phyloP scores from a whole-genome alignment of 192 early-diverging fungal genomes.

The Umbelopsis sp. region DNA sequence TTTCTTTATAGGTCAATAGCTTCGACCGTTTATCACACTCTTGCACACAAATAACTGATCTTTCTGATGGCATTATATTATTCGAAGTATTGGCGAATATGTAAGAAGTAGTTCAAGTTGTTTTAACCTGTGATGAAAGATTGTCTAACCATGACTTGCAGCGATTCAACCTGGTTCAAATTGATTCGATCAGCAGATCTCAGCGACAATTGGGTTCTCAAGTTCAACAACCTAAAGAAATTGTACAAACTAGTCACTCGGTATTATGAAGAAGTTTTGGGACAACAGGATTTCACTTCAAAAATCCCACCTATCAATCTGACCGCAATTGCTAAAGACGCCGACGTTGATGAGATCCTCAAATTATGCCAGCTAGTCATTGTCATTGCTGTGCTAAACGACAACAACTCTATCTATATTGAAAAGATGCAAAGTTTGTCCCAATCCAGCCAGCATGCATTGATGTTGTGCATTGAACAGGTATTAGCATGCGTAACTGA shows the following conservation, averaged over 20 bases:
- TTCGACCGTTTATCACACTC: slow-evolving; percentile 59
- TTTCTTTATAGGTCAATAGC: slow-evolving; percentile 59
- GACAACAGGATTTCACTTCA: slow-evolving; percentile 59
- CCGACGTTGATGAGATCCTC: slow-evolving; percentile 69
- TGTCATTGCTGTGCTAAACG: slow-evolving; percentile 87
- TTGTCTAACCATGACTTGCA: slow-evolving; percentile 30
- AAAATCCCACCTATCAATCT: slow-evolving; percentile 73
- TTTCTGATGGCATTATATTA: slow-evolving; percentile 79
- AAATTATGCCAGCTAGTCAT: slow-evolving; percentile 87
- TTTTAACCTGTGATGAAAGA: neutral
- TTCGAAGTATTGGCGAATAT: slow-evolving; percentile 86
- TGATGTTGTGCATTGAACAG: slow-evolving; percentile 93
- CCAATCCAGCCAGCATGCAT: slow-evolving; percentile 75
- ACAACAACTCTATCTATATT: slow-evolving; percentile 86
- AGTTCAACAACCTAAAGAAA: slow-evolving; percentile 92
- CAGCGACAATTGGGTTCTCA: slow-evolving; percentile 93
- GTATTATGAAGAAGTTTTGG: slow-evolving; percentile 88
- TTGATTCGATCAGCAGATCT: slow-evolving; percentile 63
- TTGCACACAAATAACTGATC: slow-evolving; percentile 63
- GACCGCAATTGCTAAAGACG: slow-evolving; percentile 84
- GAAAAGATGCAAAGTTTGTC: slow-evolving; percentile 82
- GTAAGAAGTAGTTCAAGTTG: slow-evolving; percentile 55
- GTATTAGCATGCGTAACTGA: slow-evolving; percentile 39
- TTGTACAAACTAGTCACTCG: slow-evolving; percentile 81
- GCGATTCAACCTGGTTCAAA: slow-evolving; percentile 94